Evolutionary conservation across 306 rosid genomes (phyloP), one percentile per base, ranked within the genome.

Genomic region (Mucuna pruriens): DNA sequence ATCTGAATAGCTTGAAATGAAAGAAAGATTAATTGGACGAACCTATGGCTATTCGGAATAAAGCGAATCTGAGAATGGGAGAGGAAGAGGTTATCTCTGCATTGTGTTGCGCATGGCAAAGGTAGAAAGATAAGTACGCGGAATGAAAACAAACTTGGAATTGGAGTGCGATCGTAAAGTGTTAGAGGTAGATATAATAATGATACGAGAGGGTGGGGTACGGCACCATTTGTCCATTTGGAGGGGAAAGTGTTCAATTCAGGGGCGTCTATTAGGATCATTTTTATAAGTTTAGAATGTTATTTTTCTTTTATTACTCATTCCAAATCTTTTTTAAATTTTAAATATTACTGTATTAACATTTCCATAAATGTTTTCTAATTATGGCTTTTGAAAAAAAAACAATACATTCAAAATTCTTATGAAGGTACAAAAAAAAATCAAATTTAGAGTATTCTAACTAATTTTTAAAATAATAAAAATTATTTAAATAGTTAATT

Each of bases 41-140:
- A 91, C 91, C 96, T 83, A 29, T 26, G 13, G 19, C 45, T 25
- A 9, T 34, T 36, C 4, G 7, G 39, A 51, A 45, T 48, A 55
- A 34, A 51, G 54, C 80, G 40, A 88, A 89, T 90, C 85, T 65
- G 81, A 75, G 82, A 26, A 5, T n/a, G 44, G 71, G n/a, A 62
- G 69, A 33, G 39, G 10, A 26, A 49, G 76, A 16, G 20, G 65
- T 44, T 85, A 78, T 58, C 38, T 20, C 33, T 10, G 52, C 86
- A 78, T 82, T 29, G 73, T 7, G 65, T 13, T 45, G 48, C 38
- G 72, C 10, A 46, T 49, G 23, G 17, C 20, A 34, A 57, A 57
- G 46, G 66, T 29, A 25, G 19, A 13, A 26, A 81, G 58, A 51
- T 11, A 49, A 11, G 13, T 54, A 76, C 20, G 54, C 7, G 29